Percentiles rank a stretch among this genome's conserved stretches.
Evolutionary conservation across 495 filamentous ascomycete genomes (phyloP).

Genomic region (Penicillium tannophilum): DNA sequence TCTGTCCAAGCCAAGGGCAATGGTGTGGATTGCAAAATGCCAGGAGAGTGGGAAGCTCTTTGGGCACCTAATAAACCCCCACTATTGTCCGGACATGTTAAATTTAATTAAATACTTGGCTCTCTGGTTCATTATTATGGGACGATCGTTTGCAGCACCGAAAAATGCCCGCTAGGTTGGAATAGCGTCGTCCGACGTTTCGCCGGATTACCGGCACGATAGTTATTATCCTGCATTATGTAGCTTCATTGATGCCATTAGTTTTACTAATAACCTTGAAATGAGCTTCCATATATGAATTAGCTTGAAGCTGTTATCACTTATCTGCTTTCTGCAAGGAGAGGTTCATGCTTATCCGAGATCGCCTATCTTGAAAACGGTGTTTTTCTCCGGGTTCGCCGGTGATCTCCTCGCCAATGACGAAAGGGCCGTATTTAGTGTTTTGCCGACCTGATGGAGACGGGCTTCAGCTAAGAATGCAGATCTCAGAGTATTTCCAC

Average conservation of each 20-base stretch:
- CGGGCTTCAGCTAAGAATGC: background rate
- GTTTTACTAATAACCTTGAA: too few species aligned
- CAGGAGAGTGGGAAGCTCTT: background rate
- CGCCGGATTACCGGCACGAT: background rate
- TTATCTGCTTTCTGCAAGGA: background rate
- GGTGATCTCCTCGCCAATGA: background rate
- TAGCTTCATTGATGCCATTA: background rate
- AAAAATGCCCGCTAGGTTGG: background rate
- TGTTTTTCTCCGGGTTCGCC: background rate
- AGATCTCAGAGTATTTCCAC: slow-evolving; percentile 1
- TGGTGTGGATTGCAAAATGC: background rate
- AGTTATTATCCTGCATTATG: background rate
- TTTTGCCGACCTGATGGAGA: background rate
- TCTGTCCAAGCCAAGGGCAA: background rate
- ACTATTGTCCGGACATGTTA: background rate
- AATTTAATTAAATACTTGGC: background rate
- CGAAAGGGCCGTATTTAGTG: background rate
- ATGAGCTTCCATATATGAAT: background rate
- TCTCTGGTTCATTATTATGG: background rate
- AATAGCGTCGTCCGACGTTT: background rate
- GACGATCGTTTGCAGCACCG: background rate
- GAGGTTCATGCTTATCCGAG: background rate
- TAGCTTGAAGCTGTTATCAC: background rate
- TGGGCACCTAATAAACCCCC: background rate
- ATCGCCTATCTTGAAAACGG: background rate